Evolutionary conservation across 192 early-diverging fungal species (phyloP).

Genomic region (Chytriomyces sp.): DNA sequence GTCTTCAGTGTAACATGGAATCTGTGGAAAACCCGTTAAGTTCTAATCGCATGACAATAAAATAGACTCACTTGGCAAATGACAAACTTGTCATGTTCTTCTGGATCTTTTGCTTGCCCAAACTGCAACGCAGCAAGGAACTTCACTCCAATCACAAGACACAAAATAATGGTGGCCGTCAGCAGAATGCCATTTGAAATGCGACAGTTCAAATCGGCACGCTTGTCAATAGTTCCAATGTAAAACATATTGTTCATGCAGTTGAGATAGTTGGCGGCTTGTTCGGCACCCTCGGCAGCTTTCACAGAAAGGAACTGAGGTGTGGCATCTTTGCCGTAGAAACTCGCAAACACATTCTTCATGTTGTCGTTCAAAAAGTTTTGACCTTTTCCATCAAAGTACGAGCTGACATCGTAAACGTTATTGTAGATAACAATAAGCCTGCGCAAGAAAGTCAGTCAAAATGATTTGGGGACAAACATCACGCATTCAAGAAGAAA

Average conservation of each 20-base stretch:
- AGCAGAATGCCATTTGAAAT: constrained; percentile 89
- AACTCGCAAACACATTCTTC: constrained; percentile 38
- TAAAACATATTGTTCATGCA: constrained; percentile 89
- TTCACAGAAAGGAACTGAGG: constrained; percentile 33
- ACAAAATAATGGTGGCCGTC: constrained; percentile 78
- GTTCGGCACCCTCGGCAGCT: constrained; percentile 23
- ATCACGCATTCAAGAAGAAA: background rate
- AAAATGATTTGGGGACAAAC: constrained; percentile 7
- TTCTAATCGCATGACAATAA: constrained; percentile 88
- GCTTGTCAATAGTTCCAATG: constrained; percentile 75
- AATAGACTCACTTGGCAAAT: constrained; percentile 86
- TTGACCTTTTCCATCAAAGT: constrained; percentile 41
- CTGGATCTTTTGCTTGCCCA: constrained; percentile 70
- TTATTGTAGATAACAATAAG: constrained; percentile 60
- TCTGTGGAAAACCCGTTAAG: constrained; percentile 33
- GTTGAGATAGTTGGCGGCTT: constrained; percentile 34
- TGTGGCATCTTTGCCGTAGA: constrained; percentile 50
- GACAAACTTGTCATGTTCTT: constrained; percentile 92
- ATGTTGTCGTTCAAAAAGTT: constrained; percentile 41
- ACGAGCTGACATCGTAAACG: constrained; percentile 59
- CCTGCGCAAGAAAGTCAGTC: constrained; percentile 22
- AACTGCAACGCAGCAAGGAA: constrained; percentile 94
- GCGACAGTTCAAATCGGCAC: constrained; percentile 75
- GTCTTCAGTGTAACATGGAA: constrained; percentile 90
- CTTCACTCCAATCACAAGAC: constrained; percentile 88